These are phyloP conservation scores for Torulaspora franciscae DNA, from an alignment of 805 yeast species.

Conservation along the genomic window DNA sequence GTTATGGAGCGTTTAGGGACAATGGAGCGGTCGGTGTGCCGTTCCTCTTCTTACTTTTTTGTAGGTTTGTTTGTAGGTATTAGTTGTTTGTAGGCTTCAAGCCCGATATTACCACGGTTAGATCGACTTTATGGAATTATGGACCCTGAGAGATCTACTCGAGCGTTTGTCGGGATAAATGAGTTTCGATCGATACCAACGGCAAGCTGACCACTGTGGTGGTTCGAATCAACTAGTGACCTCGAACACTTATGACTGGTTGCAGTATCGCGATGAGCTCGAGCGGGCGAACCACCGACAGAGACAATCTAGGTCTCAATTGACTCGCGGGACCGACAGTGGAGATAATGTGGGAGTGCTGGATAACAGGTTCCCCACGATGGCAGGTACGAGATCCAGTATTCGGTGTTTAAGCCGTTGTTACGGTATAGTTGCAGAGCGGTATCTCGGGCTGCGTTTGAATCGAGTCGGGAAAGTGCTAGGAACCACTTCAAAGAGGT, in stretches of 20 bases:
- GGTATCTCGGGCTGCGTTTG: slow-evolving; percentile 11
- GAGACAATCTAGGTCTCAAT: slow-evolving; percentile 1
- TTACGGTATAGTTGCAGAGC: slow-evolving; percentile 26
- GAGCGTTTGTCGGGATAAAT: not conserved
- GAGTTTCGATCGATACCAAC: not conserved
- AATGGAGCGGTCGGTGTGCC: too few relatives aligned
- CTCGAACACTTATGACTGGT: slow-evolving; percentile 24
- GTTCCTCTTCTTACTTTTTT: too few relatives aligned
- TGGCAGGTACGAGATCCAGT: slow-evolving; percentile 44
- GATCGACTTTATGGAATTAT: not conserved
- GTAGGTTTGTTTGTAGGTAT: too few relatives aligned
- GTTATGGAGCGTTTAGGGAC: too few relatives aligned
- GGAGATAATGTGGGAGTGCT: slow-evolving; percentile 4
- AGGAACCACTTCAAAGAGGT: slow-evolving; percentile 19
- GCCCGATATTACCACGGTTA: not conserved
- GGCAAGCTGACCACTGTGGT: slow-evolving; percentile 12
- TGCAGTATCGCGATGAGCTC: slow-evolving; percentile 19
- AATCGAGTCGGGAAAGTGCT: slow-evolving; percentile 3
- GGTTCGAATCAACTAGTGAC: slow-evolving; percentile 15
- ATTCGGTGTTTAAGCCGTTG: slow-evolving; percentile 49
- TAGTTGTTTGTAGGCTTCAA: too few relatives aligned
- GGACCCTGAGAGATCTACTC: too few relatives aligned
- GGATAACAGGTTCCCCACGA: slow-evolving; percentile 6
- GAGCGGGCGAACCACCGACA: slow-evolving; percentile 5
- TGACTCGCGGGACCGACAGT: not conserved